phyloP scores from a whole-genome alignment of 371 early-diverging fungal species.

The Nematocida parisii region DNA sequence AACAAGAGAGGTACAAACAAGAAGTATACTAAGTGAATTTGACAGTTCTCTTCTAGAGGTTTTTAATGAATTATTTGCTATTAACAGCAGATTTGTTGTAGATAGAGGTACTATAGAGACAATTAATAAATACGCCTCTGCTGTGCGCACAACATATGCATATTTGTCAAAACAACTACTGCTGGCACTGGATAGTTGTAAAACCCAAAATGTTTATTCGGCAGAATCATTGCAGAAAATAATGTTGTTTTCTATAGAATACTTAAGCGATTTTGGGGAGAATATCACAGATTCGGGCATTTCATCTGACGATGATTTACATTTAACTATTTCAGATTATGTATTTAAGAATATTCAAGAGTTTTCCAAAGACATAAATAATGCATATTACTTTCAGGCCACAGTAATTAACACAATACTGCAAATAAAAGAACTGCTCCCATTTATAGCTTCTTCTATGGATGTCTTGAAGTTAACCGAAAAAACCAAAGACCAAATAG shows the following conservation, averaged over 20 bases:
- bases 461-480: not conserved
- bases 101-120: no score
- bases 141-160: not conserved
- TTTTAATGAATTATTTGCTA: no score
- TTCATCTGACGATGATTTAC: not conserved
- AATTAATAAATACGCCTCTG: not conserved
- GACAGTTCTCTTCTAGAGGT: no score
- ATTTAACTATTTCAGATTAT: not conserved
- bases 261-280: no score
- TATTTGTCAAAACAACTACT: not conserved
- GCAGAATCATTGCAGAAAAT: not conserved
- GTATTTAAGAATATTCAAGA: not conserved
- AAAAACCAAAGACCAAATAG: not conserved
- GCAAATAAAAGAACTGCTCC: not conserved
- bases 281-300: no score
- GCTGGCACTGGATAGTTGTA: not conserved
- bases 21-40: no score
- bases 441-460: not conserved
- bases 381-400: not conserved
- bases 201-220: not conserved
- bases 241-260: not conserved
- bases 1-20: no score
- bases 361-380: not conserved
- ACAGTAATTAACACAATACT: not conserved
- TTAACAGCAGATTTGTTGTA: no score